These are phyloP conservation scores for Colletotrichum nymphaeae DNA, from an alignment of 2,329 filamentous ascomycete species.

Conservation along the genomic window DNA sequence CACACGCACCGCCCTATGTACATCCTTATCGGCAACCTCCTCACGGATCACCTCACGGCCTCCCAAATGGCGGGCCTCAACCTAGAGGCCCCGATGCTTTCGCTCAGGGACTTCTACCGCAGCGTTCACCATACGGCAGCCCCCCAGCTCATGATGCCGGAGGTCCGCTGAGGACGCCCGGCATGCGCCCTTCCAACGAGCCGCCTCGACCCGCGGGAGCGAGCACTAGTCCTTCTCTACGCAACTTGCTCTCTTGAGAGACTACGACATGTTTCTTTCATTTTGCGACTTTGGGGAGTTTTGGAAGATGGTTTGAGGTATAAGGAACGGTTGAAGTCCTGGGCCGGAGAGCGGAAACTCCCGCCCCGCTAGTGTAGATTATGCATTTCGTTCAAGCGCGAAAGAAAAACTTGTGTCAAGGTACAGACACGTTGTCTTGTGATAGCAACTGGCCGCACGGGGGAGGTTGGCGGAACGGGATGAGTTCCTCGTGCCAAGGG, in stretches of 20 bases:
- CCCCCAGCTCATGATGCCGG: slow-evolving; percentile 48
- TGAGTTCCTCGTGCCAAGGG: neutral
- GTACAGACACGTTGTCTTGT: neutral
- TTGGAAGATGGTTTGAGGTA: neutral
- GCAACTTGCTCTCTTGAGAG: slow-evolving; percentile 76
- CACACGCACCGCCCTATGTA: slow-evolving; percentile 42
- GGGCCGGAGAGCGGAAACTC: neutral
- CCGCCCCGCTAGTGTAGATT: slow-evolving; percentile 8
- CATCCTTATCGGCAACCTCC: slow-evolving; percentile 45
- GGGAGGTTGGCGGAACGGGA: neutral
- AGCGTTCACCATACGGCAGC: slow-evolving; percentile 56
- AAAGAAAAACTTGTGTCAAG: neutral
- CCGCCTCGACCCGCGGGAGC: slow-evolving; percentile 62
- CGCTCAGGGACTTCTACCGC: slow-evolving; percentile 55
- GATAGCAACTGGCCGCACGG: neutral
- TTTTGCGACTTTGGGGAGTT: neutral
- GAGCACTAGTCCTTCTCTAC: slow-evolving; percentile 80
- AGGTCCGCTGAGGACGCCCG: slow-evolving; percentile 41
- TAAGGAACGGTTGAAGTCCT: neutral
- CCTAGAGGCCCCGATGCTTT: slow-evolving; percentile 59
- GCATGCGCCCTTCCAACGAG: slow-evolving; percentile 40
- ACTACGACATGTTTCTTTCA: neutral
- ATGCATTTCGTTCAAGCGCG: neutral
- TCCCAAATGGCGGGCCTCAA: slow-evolving; percentile 54
- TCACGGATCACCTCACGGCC: slow-evolving; percentile 41